Evolutionary conservation across 2,329 filamentous ascomycete genomes (phyloP).

Genomic region (Aspergillus pseudoglaucus): DNA sequence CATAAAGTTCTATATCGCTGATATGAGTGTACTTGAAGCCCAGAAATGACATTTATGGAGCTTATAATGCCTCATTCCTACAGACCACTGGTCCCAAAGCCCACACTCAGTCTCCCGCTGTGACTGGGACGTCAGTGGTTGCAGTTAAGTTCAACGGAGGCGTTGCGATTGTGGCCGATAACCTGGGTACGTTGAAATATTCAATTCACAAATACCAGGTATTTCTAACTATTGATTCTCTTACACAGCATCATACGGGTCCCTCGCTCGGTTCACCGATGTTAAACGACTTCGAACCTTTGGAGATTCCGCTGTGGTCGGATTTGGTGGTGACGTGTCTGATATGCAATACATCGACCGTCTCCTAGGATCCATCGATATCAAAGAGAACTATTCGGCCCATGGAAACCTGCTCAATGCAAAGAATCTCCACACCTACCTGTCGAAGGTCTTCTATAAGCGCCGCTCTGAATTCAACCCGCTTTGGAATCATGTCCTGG

Average conservation of each 20-base stretch:
- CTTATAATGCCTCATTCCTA: conserved; percentile 84
- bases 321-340: conserved; percentile 93
- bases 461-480: conserved; percentile 94
- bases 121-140: conserved; percentile 93
- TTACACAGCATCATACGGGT: conserved; percentile 81
- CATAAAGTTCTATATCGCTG: neutral
- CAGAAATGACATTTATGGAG: conserved; percentile 92
- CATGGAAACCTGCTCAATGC: conserved; percentile 62
- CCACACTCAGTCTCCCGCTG: conserved; percentile 86
- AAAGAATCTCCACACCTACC: conserved; percentile 92
- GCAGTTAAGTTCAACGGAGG: conserved; percentile 94
- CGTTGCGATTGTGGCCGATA: conserved; percentile 94
- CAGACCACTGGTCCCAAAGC: conserved; percentile 63
- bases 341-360: conserved; percentile 99
- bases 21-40: conserved; percentile 53
- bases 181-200: conserved; percentile 63
- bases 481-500: conserved; percentile 91
- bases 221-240: conserved; percentile 13
- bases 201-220: conserved; percentile 4
- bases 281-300: conserved; percentile 92
- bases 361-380: conserved; percentile 76
- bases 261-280: conserved; percentile 90
- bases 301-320: conserved; percentile 74
- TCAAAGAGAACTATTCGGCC: conserved; percentile 75
- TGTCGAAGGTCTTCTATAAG: conserved; percentile 92